Base-by-base conservation (phyloP, 768 basidiomycete genomes). In the Boletus barrowsii region DNA sequence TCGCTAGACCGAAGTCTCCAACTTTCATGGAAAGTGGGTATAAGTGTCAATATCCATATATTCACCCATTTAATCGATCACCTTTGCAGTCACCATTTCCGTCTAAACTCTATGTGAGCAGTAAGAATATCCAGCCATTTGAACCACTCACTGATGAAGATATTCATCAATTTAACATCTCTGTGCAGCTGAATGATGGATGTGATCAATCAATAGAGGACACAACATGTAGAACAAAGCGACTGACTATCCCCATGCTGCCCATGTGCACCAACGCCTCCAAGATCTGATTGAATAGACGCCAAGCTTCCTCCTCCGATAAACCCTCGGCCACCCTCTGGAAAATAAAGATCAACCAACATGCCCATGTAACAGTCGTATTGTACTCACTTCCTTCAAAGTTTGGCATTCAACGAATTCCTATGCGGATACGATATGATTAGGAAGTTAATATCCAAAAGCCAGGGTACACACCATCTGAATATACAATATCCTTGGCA, bases 391-490 rank as follows among this genome's bases (percentile, higher is more conserved):
- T 79, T 97, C 94, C 69, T 82, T 84, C 64, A 98, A 69, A 0
- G 94, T 98, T 72, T 96, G 93, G 22, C 88, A 80, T 68, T 93
- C 92, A 10, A 93, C 92, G 62, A 90, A 94, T 71, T 93, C 92
- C 89, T 92, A 39, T 32, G 33, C 10, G 32, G 7, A 51, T 24
- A 51, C 10, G 7, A 4, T 18, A n/a, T 47, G 5, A 55, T 29
- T 32, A n/a, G 3, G 15, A 18, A 5, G n/a, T 10, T 18, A 43
- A 52, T 7, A 35, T 26, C 17, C 2, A 4, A 20, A 14, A 24
- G 3, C 1, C 4, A 33, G 18, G 26, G 7, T n/a, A 55, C 44
- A 47, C 75, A 88, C 91, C 94, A 98, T 98, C 69, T 96, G 93
- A 49, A 98, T 98, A 65, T 96, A 98, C 18, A 97, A 73, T 9